Evolutionary conservation across 768 basidiomycete genomes (phyloP).

Genomic region (Podaxis sp.): DNA sequence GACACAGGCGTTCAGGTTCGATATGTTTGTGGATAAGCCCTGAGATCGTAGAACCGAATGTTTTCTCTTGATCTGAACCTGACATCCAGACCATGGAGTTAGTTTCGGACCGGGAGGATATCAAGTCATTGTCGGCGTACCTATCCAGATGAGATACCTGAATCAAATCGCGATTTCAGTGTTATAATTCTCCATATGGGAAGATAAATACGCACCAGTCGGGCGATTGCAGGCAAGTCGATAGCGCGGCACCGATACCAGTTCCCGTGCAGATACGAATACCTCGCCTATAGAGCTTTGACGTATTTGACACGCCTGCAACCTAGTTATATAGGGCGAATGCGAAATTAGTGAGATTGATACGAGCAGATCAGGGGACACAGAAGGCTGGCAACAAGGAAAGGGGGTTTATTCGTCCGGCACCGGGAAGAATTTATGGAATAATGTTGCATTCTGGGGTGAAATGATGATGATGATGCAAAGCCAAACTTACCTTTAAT

Average conservation of each 20-base stretch:
- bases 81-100: constrained; percentile 19
- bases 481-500: constrained; percentile 55
- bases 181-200: constrained; percentile 1
- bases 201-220: constrained; percentile 50
- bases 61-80: constrained; percentile 83
- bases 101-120: neutral
- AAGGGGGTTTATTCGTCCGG: neutral
- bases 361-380: neutral
- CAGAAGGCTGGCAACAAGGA: neutral
- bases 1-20: constrained; percentile 67
- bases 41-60: constrained; percentile 68
- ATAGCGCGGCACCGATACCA: constrained; percentile 76
- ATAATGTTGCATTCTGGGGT: too few species aligned
- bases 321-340: constrained; percentile 42
- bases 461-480: neutral
- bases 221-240: constrained; percentile 76
- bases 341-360: neutral
- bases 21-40: constrained; percentile 71
- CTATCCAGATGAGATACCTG: constrained; percentile 83
- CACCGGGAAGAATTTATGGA: neutral
- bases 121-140: constrained; percentile 26
- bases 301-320: constrained; percentile 80
- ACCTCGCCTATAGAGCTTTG: constrained; percentile 74
- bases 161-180: constrained; percentile 8
- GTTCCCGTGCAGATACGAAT: constrained; percentile 84